These are phyloP conservation scores for Chenopodium quinoa DNA, from an alignment of 148 eudicot genomes.

Conservation along the genomic window DNA sequence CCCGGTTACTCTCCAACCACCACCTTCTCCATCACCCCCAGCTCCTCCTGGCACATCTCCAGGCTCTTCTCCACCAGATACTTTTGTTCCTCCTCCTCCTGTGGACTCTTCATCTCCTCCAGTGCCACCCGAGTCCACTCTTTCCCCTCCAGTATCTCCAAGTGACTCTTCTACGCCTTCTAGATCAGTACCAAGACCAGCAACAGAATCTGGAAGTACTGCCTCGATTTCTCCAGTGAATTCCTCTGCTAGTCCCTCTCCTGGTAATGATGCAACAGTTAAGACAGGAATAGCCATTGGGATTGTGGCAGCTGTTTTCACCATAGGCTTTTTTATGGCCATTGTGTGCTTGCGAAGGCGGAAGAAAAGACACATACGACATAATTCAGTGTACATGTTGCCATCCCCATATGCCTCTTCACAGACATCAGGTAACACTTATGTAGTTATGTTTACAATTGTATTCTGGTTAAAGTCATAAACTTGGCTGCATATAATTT, in stretches of 20 bases:
- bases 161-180: conserved; percentile 12
- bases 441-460: conserved; percentile 18
- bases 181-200: conserved; percentile 42
- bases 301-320: conserved; percentile 34
- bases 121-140: background rate
- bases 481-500: background rate
- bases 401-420: conserved; percentile 54
- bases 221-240: conserved; percentile 25
- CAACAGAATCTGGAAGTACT: conserved; percentile 20
- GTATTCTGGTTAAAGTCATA: background rate
- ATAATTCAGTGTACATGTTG: conserved; percentile 38
- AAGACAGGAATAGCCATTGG: conserved; percentile 39
- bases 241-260: conserved; percentile 10
- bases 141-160: conserved; percentile 1
- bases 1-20: conserved; percentile 23
- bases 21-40: conserved; percentile 22
- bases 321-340: conserved; percentile 40
- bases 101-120: background rate
- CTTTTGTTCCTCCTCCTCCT: conserved; percentile 30
- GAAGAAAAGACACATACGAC: conserved; percentile 47
- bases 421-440: conserved; percentile 60
- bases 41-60: conserved; percentile 35
- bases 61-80: conserved; percentile 27
- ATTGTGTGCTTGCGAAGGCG: conserved; percentile 51
- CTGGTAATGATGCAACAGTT: conserved; percentile 29